These are phyloP conservation scores for Blastomyces silverae DNA, from an alignment of 2,329 filamentous ascomycete genomes.

Conservation along the genomic window DNA sequence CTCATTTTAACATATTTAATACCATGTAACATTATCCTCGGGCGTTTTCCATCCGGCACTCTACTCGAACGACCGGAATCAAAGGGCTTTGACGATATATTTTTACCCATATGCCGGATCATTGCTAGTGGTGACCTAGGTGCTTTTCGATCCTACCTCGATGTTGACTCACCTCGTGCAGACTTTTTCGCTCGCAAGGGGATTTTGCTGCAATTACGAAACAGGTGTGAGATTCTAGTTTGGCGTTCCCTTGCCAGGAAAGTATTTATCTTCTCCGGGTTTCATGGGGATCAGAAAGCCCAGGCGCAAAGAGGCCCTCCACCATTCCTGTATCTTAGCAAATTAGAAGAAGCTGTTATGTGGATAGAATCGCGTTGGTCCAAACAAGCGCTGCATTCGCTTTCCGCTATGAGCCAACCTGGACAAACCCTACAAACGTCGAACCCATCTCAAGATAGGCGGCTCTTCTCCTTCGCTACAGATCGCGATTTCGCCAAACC, in stretches of 20 bases:
- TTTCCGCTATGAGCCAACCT: not conserved
- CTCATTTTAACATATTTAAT: slow-evolving; percentile 79
- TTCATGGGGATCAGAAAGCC: slow-evolving; percentile 49
- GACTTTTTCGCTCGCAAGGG: slow-evolving; percentile 70
- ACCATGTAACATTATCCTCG: slow-evolving; percentile 73
- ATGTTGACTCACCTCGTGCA: slow-evolving; percentile 48
- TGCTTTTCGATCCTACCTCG: slow-evolving; percentile 63
- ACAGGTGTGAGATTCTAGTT: slow-evolving; percentile 70
- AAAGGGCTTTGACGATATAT: slow-evolving; percentile 56
- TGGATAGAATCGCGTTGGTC: slow-evolving; percentile 51
- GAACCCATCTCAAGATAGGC: not conserved
- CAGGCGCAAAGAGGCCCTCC: slow-evolving; percentile 49
- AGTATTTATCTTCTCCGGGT: slow-evolving; percentile 70
- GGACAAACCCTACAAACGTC: not conserved
- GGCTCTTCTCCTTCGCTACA: slow-evolving; percentile 26
- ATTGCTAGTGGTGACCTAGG: slow-evolving; percentile 68
- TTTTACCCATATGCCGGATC: slow-evolving; percentile 64
- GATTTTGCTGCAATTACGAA: slow-evolving; percentile 66
- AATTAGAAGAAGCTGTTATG: slow-evolving; percentile 58
- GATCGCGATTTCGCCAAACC: slow-evolving; percentile 33
- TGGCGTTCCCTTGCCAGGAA: slow-evolving; percentile 77
- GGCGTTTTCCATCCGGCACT: slow-evolving; percentile 64
- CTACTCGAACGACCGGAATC: slow-evolving; percentile 68
- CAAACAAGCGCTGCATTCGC: not conserved
- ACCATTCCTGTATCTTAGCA: slow-evolving; percentile 65